These are phyloP conservation scores for Chionographis japonica DNA, from an alignment of 106 monocot species.

Conservation along the genomic window DNA sequence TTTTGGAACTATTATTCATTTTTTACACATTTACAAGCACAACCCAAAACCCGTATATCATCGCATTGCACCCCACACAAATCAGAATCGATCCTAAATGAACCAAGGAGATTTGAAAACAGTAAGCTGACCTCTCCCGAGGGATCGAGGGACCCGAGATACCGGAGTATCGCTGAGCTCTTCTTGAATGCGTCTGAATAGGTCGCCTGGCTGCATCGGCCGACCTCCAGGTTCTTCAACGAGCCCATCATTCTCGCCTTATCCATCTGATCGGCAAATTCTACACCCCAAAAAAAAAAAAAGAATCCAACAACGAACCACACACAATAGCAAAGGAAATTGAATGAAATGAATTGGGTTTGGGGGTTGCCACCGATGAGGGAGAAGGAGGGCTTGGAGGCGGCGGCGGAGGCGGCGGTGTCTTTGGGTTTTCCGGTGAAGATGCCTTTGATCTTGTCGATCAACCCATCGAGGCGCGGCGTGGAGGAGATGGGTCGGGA, in stretches of 20 bases:
- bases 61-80: too few species aligned
- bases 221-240: constrained; percentile 73
- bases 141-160: constrained; percentile 82
- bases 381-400: constrained; percentile 30
- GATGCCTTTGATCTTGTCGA: constrained; percentile 94
- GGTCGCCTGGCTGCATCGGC: constrained; percentile 75
- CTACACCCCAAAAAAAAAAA: constrained; percentile 22
- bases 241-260: constrained; percentile 68
- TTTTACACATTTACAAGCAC: too few species aligned
- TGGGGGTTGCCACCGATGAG: constrained; percentile 35
- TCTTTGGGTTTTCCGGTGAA: constrained; percentile 63
- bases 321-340: background rate
- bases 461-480: constrained; percentile 56
- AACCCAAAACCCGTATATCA: too few species aligned
- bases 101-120: background rate
- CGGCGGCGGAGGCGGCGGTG: constrained; percentile 14
- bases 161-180: constrained; percentile 66
- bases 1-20: too few species aligned
- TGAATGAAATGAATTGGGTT: background rate
- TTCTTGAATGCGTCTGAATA: constrained; percentile 67
- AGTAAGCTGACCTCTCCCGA: constrained; percentile 56
- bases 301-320: background rate
- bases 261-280: constrained; percentile 93
- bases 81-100: background rate
- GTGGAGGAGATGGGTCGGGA: constrained; percentile 71